phyloP scores from a whole-genome alignment of 257 asterid genomes.

The Paulownia fortunei region DNA sequence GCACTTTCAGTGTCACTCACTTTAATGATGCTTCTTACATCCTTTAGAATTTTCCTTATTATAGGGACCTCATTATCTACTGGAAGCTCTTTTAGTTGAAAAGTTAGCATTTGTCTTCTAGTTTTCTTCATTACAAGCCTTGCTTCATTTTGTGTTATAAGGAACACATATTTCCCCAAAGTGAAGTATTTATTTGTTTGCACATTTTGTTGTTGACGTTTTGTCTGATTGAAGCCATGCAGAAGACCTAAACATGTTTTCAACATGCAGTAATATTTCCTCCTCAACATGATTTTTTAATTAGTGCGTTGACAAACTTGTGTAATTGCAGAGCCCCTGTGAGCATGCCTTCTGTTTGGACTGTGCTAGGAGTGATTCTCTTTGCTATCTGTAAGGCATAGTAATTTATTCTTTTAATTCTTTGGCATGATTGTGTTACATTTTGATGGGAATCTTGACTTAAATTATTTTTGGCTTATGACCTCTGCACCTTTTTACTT shows the following conservation, averaged over 20 bases:
- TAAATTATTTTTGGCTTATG: neutral
- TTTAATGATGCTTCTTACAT: too few species aligned
- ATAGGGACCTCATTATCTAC: constrained; percentile 1
- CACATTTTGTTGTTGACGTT: neutral
- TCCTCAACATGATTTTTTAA: neutral
- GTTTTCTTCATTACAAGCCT: constrained; percentile 6
- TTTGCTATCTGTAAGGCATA: constrained; percentile 88
- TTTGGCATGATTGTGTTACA: neutral
- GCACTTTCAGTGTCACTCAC: neutral
- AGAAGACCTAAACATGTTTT: constrained; percentile 12
- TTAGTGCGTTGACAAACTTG: constrained; percentile 20
- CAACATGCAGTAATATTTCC: neutral
- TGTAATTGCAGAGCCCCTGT: constrained; percentile 89
- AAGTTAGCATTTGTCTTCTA: neutral
- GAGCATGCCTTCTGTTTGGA: constrained; percentile 97
- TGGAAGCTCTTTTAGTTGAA: neutral
- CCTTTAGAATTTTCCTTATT: constrained; percentile 4
- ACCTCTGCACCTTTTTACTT: neutral
- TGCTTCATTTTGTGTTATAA: neutral
- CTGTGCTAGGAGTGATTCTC: constrained; percentile 91
- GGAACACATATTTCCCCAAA: too few species aligned
- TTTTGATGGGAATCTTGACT: neutral
- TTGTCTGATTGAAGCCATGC: constrained; percentile 1
- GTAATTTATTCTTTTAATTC: neutral
- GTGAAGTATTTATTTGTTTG: neutral